Conservation (phyloP, 768 basidiomycete genomes). For the Auriscalpium microsporum region DNA sequence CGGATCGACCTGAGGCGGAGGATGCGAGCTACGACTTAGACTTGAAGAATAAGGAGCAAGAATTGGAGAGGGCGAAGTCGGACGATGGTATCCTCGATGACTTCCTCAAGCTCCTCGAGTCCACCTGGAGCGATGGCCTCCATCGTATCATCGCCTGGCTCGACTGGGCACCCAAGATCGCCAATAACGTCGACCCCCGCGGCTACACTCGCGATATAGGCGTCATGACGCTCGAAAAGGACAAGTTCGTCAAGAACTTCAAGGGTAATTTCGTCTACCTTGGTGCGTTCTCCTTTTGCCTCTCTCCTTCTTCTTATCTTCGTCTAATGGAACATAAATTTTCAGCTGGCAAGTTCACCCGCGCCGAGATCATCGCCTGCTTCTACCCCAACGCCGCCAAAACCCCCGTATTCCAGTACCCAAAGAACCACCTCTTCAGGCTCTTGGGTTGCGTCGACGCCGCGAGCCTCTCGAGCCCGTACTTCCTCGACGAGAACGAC, state of each 20-base stretch:
- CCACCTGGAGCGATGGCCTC: no score
- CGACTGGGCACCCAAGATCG: slow-evolving; percentile 15
- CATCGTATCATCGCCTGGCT: slow-evolving; percentile 18
- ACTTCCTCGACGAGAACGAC: no score
- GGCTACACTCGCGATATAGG: slow-evolving; percentile 20
- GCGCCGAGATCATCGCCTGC: no score
- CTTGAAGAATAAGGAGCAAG: background rate
- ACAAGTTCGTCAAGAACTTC: slow-evolving; percentile 21
- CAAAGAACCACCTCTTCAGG: no score
- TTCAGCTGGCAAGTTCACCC: no score
- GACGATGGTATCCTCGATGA: no score
- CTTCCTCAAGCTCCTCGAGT: no score
- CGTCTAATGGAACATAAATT: background rate
- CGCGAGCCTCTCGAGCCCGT: no score
- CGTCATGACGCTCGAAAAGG: slow-evolving; percentile 17
- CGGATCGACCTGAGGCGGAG: background rate
- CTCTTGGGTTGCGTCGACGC: no score
- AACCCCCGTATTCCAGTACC: no score
- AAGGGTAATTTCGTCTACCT: slow-evolving; percentile 22
- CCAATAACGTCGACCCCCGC: slow-evolving; percentile 12
- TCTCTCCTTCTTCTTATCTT: background rate
- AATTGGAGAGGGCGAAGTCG: background rate
- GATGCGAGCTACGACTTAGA: background rate
- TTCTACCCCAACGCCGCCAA: no score
- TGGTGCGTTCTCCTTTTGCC: slow-evolving; percentile 20